These are phyloP conservation scores for Capsicum baccatum DNA, from an alignment of 257 asterid species.

Conservation along the genomic window DNA sequence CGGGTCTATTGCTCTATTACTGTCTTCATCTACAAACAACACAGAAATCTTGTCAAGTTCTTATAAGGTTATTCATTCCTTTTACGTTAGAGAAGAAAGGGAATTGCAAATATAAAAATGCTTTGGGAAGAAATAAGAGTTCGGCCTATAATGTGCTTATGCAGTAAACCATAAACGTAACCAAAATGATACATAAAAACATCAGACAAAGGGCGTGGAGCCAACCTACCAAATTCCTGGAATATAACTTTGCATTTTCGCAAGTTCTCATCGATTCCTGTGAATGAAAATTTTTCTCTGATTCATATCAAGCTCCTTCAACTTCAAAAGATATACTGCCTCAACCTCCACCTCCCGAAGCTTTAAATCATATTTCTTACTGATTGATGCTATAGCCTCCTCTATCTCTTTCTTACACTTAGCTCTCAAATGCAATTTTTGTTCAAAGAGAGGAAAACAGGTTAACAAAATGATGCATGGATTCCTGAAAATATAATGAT, in stretches of 20 bases:
- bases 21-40: conserved; percentile 63
- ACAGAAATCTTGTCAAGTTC: neutral
- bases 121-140: no score
- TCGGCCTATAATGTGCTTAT: no score
- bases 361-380: conserved; percentile 31
- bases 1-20: conserved; percentile 76
- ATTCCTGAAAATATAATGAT: conserved; percentile 20
- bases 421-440: conserved; percentile 33
- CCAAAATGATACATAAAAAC: no score
- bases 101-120: no score
- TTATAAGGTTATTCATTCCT: neutral
- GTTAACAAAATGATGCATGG: conserved; percentile 26
- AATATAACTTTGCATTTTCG: no score
- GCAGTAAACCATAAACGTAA: no score
- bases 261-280: no score
- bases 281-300: conserved; percentile 28
- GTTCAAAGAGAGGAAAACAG: conserved; percentile 23
- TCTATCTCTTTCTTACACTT: conserved; percentile 36
- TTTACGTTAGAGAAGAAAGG: no score
- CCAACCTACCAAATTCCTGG: no score
- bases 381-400: conserved; percentile 29
- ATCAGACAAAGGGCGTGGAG: no score
- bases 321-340: conserved; percentile 27
- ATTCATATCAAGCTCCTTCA: conserved; percentile 35
- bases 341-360: conserved; percentile 33